Evolutionary conservation across 805 yeast species (phyloP).

Genomic region (Wickerhamomyces bisporus): DNA sequence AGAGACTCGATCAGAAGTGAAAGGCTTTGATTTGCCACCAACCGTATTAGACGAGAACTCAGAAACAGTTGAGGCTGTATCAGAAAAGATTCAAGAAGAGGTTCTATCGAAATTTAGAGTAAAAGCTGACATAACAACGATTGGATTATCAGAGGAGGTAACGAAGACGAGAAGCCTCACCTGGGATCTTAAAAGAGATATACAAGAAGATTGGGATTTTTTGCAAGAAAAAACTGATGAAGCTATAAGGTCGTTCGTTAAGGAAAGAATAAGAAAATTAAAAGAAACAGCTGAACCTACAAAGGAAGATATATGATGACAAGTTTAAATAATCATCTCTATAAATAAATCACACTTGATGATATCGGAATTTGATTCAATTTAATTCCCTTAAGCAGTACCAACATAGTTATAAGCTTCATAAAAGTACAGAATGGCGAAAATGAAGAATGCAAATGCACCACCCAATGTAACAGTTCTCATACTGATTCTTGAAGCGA

Average conservation of each 20-base stretch:
- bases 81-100: slow-evolving; percentile 24
- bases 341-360: too few species aligned
- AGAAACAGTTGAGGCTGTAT: slow-evolving; percentile 34
- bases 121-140: slow-evolving; percentile 5
- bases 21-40: slow-evolving; percentile 19
- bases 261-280: slow-evolving; percentile 26
- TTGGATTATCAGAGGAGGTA: neutral
- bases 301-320: neutral
- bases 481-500: slow-evolving; percentile 87
- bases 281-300: slow-evolving; percentile 1
- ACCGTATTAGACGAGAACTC: slow-evolving; percentile 22
- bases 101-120: slow-evolving; percentile 20
- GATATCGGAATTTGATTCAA: too few species aligned
- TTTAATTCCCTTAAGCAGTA: neutral
- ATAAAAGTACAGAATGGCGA: slow-evolving; percentile 73
- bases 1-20: slow-evolving; percentile 8
- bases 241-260: slow-evolving; percentile 33
- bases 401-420: slow-evolving; percentile 44
- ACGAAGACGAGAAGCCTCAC: slow-evolving; percentile 19
- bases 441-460: slow-evolving; percentile 76
- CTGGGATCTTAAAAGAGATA: slow-evolving; percentile 34
- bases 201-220: slow-evolving; percentile 32
- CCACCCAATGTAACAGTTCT: slow-evolving; percentile 91
- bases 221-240: slow-evolving; percentile 38
- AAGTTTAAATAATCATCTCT: neutral